Conservation (phyloP, 2,329 filamentous ascomycete genomes). For the Colletotrichum sp. region DNA sequence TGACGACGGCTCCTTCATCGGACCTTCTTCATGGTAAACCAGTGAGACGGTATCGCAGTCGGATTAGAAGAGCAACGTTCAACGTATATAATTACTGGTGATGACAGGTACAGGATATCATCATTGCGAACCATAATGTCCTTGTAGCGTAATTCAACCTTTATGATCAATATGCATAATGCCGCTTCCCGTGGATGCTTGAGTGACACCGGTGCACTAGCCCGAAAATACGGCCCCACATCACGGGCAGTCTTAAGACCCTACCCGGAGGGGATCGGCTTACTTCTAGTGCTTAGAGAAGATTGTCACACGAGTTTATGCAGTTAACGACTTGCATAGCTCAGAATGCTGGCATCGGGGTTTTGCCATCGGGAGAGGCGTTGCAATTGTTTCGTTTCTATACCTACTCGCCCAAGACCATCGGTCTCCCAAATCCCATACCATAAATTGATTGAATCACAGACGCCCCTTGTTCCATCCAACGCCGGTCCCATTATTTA, state of each 20-base stretch:
- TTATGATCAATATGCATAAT: not conserved
- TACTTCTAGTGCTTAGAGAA: not conserved
- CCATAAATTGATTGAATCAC: not conserved
- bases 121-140: not conserved
- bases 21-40: conserved; percentile 29
- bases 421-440: not conserved
- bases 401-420: not conserved
- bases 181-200: too few species aligned
- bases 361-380: not conserved
- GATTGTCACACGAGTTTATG: not conserved
- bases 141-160: not conserved
- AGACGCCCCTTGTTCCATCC: not conserved
- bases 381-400: not conserved
- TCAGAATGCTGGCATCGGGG: not conserved
- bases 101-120: not conserved
- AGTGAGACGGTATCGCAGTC: too few species aligned
- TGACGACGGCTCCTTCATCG: conserved; percentile 30
- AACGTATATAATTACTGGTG: not conserved
- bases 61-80: not conserved
- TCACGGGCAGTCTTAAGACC: not conserved
- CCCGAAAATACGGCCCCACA: too few species aligned
- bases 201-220: too few species aligned
- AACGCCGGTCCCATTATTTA: not conserved
- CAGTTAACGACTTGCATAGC: not conserved
- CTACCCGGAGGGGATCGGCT: not conserved